Percentiles rank a stretch among this genome's conserved stretches.
Evolutionary conservation across 371 early-diverging fungal genomes (phyloP).

Genomic region (Cokeromyces recurvatus): DNA sequence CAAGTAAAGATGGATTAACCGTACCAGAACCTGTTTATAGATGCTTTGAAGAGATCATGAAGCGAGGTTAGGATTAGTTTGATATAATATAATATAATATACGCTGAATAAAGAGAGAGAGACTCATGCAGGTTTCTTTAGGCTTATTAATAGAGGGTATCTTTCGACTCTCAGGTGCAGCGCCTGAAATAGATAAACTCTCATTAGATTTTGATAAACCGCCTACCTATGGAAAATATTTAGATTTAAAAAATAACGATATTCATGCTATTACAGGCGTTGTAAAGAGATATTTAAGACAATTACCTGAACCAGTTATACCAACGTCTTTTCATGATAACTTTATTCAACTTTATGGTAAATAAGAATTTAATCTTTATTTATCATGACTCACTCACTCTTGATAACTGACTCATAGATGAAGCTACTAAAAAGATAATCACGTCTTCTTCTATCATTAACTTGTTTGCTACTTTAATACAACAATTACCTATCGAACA

Average conservation of each 20-base stretch:
- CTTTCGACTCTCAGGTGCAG: conserved; percentile 44
- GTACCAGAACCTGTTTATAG: conserved; percentile 37
- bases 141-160: conserved; percentile 38
- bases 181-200: conserved; percentile 37
- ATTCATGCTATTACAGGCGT: conserved; percentile 42
- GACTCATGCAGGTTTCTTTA: too few relatives aligned
- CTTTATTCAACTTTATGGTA: conserved; percentile 28
- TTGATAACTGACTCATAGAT: too few relatives aligned
- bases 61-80: conserved; percentile 28
- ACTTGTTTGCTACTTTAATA: conserved; percentile 7
- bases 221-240: conserved; percentile 35
- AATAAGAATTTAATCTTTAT: too few relatives aligned
- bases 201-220: conserved; percentile 30
- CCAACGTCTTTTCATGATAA: conserved; percentile 27
- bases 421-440: too few relatives aligned
- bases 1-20: conserved; percentile 18
- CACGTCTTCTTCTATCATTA: too few relatives aligned
- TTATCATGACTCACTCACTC: not conserved
- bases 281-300: conserved; percentile 36
- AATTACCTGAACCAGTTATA: conserved; percentile 39
- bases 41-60: conserved; percentile 38
- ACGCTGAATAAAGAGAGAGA: too few relatives aligned
- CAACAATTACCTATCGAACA: conserved; percentile 30
- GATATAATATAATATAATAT: too few relatives aligned
- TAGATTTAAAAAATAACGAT: conserved; percentile 32